phyloP scores from a whole-genome alignment of 805 yeast species.

The Sungouiella blattae region DNA sequence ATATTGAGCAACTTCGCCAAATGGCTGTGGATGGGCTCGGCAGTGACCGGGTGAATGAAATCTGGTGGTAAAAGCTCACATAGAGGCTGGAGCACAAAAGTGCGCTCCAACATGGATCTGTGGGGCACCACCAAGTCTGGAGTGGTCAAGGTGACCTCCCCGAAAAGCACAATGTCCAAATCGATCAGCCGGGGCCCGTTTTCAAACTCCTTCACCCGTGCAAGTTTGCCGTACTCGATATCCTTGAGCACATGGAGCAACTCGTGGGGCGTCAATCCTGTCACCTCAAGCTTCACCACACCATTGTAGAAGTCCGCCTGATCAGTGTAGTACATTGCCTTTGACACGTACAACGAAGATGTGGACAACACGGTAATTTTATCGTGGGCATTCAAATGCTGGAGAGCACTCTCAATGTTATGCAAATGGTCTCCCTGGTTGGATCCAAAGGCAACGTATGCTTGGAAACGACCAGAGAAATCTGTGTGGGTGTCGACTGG shows the following conservation, averaged over 20 bases:
- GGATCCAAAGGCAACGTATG: constrained; percentile 84
- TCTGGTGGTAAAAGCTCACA: constrained; percentile 74
- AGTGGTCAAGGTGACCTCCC: constrained; percentile 51
- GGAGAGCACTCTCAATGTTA: constrained; percentile 58
- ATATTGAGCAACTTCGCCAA: constrained; percentile 45
- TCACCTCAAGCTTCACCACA: constrained; percentile 63
- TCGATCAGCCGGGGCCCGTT: constrained; percentile 95
- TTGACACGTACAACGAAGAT: constrained; percentile 80
- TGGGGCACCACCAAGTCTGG: constrained; percentile 77
- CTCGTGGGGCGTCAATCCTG: constrained; percentile 54
- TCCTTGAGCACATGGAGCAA: constrained; percentile 60
- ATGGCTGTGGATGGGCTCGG: constrained; percentile 74
- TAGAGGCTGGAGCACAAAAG: constrained; percentile 86
- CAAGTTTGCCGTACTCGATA: constrained; percentile 70
- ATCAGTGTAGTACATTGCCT: constrained; percentile 85
- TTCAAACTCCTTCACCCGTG: constrained; percentile 71
- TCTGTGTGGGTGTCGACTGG: constrained; percentile 20
- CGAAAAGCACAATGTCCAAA: constrained; percentile 79
- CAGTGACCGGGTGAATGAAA: constrained; percentile 76
- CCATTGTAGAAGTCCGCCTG: constrained; percentile 87
- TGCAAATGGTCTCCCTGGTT: constrained; percentile 70
- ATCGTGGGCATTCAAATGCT: constrained; percentile 34
- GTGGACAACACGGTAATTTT: constrained; percentile 51
- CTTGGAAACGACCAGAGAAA: constrained; percentile 40
- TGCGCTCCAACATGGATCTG: constrained; percentile 79